These are phyloP conservation scores for Diversispora epigaea DNA, from an alignment of 192 early-diverging fungal species.

Conservation along the genomic window DNA sequence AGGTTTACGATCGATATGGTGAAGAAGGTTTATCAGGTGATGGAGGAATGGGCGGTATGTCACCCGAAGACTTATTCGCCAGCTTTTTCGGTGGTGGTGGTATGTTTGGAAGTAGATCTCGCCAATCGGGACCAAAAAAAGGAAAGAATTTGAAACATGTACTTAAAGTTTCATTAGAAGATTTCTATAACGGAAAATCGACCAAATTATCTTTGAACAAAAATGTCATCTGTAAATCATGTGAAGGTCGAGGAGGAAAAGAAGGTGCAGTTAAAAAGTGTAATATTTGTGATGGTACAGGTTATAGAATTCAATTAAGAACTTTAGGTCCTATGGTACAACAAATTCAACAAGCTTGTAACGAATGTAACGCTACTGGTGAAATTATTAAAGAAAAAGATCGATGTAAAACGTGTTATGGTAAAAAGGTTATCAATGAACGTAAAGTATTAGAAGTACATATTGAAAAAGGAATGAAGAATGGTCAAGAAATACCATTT, in stretches of 20 bases:
- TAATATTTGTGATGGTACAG: slow-evolving; percentile 81
- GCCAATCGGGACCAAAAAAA: slow-evolving; percentile 79
- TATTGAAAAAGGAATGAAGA: slow-evolving; percentile 97
- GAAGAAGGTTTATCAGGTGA: slow-evolving; percentile 87
- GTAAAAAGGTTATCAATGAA: slow-evolving; percentile 83
- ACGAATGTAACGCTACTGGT: slow-evolving; percentile 86
- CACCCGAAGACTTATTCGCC: slow-evolving; percentile 93
- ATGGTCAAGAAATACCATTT: slow-evolving; percentile 95
- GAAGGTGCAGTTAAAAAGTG: slow-evolving; percentile 88
- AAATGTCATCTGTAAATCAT: slow-evolving; percentile 85
- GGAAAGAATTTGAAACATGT: slow-evolving; percentile 94
- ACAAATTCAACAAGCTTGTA: slow-evolving; percentile 98
- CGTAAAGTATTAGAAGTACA: slow-evolving; percentile 97
- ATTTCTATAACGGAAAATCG: slow-evolving; percentile 87
- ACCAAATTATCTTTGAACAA: slow-evolving; percentile 96
- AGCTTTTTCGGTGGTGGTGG: slow-evolving; percentile 94
- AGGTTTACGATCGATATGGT: slow-evolving; percentile 92
- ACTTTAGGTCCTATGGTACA: slow-evolving; percentile 99
- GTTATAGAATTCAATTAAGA: slow-evolving; percentile 84
- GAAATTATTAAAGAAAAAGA: slow-evolving; percentile 89
- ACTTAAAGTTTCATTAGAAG: slow-evolving; percentile 84
- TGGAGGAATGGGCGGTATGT: slow-evolving; percentile 70
- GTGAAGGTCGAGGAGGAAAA: slow-evolving; percentile 96
- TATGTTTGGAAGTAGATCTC: slow-evolving; percentile 73
- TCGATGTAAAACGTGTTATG: slow-evolving; percentile 88